Evolutionary conservation across 148 eudicot species (phyloP), one percentile per base, ranked within the genome.

Genomic region (Chenopodium quinoa): DNA sequence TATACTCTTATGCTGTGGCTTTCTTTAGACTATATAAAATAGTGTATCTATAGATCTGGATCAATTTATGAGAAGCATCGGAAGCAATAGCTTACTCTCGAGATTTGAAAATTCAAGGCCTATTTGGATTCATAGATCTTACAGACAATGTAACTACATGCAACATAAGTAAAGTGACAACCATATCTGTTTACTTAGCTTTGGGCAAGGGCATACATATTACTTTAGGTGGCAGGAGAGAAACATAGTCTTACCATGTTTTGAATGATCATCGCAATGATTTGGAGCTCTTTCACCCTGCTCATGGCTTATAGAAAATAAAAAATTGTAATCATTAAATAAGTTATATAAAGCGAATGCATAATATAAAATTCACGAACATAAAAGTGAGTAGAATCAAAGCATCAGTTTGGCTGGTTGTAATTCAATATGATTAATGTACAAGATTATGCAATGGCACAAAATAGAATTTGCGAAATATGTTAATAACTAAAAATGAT

Each of bases 1-100:
- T 56, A 1, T 17, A 54, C 16, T 12, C 62, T 56, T 56, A 56
- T 54, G 62, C 3, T 17, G 0, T 16, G 20, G 62, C 0, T 76
- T 80, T 81, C 81, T 83, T 73, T 58, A 66, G 79, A 72, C 78
- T 84, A 69, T 20, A 32, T 44, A 56, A 19, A 5, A 17, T 56
- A 56, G 20, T 17, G 17, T 17, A 56, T 56, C 22, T 56, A 56
- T 13, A 56, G 62, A 56, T 4, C 62, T 14, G 62, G 62, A 56
- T 56, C 62, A 0, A 14, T 17, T 13, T 50, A 50, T 9, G 54
- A 50, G 54, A 11, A 50, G 14, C 52, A 48, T 48, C 12, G 13
- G 52, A 48, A 48, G 52, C 13, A 48, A 48, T 48, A 48, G 13
- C 1, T 48, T 48, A 48, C 52, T 48, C 13, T 54, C 60, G 17